These are phyloP conservation scores for Podospora pseudopauciseta DNA, from an alignment of 495 filamentous ascomycete genomes.

Conservation along the genomic window DNA sequence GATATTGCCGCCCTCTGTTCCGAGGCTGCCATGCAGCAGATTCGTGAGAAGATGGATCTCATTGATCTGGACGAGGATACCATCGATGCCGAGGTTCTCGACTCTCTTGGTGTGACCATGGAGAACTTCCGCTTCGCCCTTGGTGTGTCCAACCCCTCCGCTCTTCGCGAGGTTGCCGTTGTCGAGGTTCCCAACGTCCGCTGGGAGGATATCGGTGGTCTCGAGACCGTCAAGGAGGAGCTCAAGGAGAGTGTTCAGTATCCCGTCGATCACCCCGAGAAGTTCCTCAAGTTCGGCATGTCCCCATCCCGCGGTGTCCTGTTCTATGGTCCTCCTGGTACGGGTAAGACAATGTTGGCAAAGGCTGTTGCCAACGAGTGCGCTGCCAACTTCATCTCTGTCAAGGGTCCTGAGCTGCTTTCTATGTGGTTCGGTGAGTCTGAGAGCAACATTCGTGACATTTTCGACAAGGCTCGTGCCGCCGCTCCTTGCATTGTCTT, in stretches of 20 bases:
- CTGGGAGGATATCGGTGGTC: slow-evolving; percentile 99
- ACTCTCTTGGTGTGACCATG: slow-evolving; percentile 98
- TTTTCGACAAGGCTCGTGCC: slow-evolving; percentile 99
- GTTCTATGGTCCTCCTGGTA: slow-evolving; percentile 98
- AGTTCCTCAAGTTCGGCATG: slow-evolving; percentile 99
- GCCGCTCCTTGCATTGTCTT: slow-evolving; percentile 98
- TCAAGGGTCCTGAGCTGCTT: slow-evolving; percentile 96
- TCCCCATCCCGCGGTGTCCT: slow-evolving; percentile 97
- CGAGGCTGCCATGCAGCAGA: slow-evolving; percentile 99
- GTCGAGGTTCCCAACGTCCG: slow-evolving; percentile 98
- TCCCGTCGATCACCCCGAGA: slow-evolving; percentile 98
- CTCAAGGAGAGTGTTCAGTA: slow-evolving; percentile 99
- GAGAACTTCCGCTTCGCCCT: slow-evolving; percentile 99
- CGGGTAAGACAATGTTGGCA: slow-evolving; percentile 98
- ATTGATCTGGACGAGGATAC: slow-evolving; percentile 99
- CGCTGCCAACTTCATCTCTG: slow-evolving; percentile 97
- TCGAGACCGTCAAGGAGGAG: slow-evolving; percentile 98
- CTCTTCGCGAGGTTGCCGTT: slow-evolving; percentile 96
- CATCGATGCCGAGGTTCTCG: slow-evolving; percentile 96
- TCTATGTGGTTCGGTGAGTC: slow-evolving; percentile 99
- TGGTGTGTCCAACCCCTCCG: slow-evolving; percentile 96
- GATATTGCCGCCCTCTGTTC: slow-evolving; percentile 99
- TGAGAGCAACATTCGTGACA: slow-evolving; percentile 98
- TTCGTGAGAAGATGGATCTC: slow-evolving; percentile 99
- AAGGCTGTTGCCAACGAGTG: slow-evolving; percentile 99